Base-by-base conservation (phyloP, 225 moss, liverwort and hornwort genomes). In the Anthoceros angustus region DNA sequence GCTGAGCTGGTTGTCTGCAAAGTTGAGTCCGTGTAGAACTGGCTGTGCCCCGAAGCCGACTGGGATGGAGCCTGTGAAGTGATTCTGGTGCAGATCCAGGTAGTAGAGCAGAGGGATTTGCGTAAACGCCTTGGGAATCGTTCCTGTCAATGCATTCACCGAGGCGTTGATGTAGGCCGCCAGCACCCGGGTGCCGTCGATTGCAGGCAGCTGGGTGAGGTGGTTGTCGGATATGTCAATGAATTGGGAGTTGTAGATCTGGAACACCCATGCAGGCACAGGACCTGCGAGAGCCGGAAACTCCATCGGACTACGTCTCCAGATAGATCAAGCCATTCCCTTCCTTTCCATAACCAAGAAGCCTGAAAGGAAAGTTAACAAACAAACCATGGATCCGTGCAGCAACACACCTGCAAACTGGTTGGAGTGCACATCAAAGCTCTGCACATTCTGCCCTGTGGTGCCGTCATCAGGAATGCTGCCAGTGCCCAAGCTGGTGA, bases 181-280 rank as follows among this genome's bases (percentile, higher is more conserved):
- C 7, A 40, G 11, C 2, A 66, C 18, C n/a, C 49, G 42, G 25
- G 9, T 40, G 20, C 50, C n/a, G 5, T 45, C 4, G 42, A 74
- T 50, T 48, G 42, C 21, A 12, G 74, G 74, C 2, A 74, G 39
- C 32, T 41, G 41, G 9, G 69, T 74, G 63, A 74, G 66, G 60
- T 66, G 40, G 74, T 74, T 74, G 65, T 62, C 61, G 46, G 74
- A 74, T 38, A 74, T 26, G 39, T 74, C 74, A 10, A 74, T 24
- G 0, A 50, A 38, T 4, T 1, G 5, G 10, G 69, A 55, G 42
- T 43, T 25, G n/a, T 2, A 6, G 25, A 70, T 40, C 25, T 74
- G 74, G 66, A 74, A 70, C 6, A 55, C 40, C 70, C 70, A 74
- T 6, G 48, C 24, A 12, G 74, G 74, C 65, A 74, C 43, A 12